phyloP scores from a whole-genome alignment of 352 stramenopile genomes.

The Globisporangium cederbergense region DNA sequence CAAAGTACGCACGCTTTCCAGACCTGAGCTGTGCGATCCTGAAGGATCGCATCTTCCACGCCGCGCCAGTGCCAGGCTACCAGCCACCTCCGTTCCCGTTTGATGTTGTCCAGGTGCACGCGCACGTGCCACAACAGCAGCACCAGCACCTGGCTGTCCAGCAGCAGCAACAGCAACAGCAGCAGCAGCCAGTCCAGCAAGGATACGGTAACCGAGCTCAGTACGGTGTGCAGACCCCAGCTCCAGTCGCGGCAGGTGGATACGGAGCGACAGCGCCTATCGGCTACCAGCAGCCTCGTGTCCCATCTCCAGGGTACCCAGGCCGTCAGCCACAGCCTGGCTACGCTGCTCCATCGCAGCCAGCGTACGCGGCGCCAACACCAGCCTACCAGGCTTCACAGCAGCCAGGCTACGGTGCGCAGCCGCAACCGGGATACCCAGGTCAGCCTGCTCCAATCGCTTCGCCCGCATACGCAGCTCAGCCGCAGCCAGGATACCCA shows the following conservation, averaged over 20 bases:
- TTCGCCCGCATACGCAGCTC: constrained; percentile 13
- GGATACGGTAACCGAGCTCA: constrained; percentile 29
- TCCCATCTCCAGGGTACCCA: constrained; percentile 36
- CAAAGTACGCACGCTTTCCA: constrained; percentile 89
- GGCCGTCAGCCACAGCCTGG: constrained; percentile 24
- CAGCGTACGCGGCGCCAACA: constrained; percentile 14
- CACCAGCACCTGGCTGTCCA: constrained; percentile 43
- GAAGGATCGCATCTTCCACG: constrained; percentile 86
- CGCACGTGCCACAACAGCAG: constrained; percentile 51
- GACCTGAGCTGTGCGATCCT: constrained; percentile 79
- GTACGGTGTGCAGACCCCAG: constrained; percentile 36
- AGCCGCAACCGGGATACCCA: constrained; percentile 29
- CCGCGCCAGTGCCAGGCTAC: constrained; percentile 67
- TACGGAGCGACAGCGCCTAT: constrained; percentile 30
- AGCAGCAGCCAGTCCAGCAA: constrained; percentile 21
- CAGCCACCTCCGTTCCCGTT: constrained; percentile 85
- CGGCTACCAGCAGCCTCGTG: constrained; percentile 41
- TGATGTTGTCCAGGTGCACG: constrained; percentile 62
- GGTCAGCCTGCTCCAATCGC: constrained; percentile 8
- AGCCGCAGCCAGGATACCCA: constrained; percentile 28
- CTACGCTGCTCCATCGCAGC: constrained; percentile 14
- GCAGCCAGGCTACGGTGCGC: constrained; percentile 17
- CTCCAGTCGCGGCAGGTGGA: constrained; percentile 26
- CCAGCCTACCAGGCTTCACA: constrained; percentile 15
- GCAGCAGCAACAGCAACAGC: constrained; percentile 26